phyloP scores from a whole-genome alignment of 2,329 filamentous ascomycete species.

The Fusarium decemcellulare region DNA sequence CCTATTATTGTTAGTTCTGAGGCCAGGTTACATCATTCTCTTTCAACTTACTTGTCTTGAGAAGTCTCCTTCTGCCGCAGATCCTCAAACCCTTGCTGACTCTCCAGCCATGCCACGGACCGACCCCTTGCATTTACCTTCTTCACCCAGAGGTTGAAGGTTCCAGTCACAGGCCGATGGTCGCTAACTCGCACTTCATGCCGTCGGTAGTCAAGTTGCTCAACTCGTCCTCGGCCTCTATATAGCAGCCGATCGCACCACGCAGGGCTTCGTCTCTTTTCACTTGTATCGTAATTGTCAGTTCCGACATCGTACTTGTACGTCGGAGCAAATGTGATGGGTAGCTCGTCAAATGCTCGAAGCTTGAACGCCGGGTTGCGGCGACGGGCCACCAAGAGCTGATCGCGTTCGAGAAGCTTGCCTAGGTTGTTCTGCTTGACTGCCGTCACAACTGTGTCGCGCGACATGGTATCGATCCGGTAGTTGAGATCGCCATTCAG shows the following conservation, averaged over 20 bases:
- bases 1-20: conserved; percentile 53
- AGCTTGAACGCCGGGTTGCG: conserved; percentile 92
- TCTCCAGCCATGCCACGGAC: conserved; percentile 77
- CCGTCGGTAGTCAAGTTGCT: conserved; percentile 88
- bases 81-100: conserved; percentile 81
- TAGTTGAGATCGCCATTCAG: conserved; percentile 98
- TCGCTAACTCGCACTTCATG: conserved; percentile 94
- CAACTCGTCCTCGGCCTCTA: conserved; percentile 83
- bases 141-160: conserved; percentile 88
- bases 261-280: conserved; percentile 93
- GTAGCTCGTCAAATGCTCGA: conserved; percentile 89
- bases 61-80: conserved; percentile 77
- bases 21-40: neutral
- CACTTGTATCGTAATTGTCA: conserved; percentile 92
- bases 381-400: conserved; percentile 88
- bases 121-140: conserved; percentile 79
- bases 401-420: conserved; percentile 93
- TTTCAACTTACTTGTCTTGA: conserved; percentile 80
- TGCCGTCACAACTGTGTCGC: conserved; percentile 90
- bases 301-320: conserved; percentile 99
- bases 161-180: conserved; percentile 91
- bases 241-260: conserved; percentile 98
- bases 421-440: conserved; percentile 84
- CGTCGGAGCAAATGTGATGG: conserved; percentile 93
- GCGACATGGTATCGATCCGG: conserved; percentile 96